phyloP scores from a whole-genome alignment of 2,329 filamentous ascomycete species.

The Xylaria sp. region DNA sequence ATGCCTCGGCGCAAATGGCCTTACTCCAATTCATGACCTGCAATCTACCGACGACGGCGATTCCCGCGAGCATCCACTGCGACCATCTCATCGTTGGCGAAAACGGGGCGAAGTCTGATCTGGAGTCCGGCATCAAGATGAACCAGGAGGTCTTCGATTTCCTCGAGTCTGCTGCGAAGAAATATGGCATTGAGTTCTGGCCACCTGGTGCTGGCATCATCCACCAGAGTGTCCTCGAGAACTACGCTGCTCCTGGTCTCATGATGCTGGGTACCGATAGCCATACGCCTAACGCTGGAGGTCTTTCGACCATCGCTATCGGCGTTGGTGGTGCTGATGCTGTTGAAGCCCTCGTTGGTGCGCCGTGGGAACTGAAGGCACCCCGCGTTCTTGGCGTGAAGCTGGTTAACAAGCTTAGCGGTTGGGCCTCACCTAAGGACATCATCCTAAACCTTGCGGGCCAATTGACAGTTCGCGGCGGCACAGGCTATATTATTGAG shows the following conservation, averaged over 20 bases:
- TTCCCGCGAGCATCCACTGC: slow-evolving; percentile 97
- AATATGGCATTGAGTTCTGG: slow-evolving; percentile 96
- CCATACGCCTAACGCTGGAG: slow-evolving; percentile 97
- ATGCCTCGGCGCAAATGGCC: slow-evolving; percentile 98
- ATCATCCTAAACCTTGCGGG: slow-evolving; percentile 92
- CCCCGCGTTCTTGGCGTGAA: slow-evolving; percentile 89
- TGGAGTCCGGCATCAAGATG: slow-evolving; percentile 84
- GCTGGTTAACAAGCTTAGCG: slow-evolving; percentile 83
- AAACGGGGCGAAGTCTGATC: slow-evolving; percentile 86
- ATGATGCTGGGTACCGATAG: slow-evolving; percentile 99
- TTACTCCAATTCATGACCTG: slow-evolving; percentile 99
- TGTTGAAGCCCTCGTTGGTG: slow-evolving; percentile 94
- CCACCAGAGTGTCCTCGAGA: slow-evolving; percentile 97
- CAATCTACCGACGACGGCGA: slow-evolving; percentile 86
- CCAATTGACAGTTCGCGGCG: slow-evolving; percentile 89
- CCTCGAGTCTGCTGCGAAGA: slow-evolving; percentile 88
- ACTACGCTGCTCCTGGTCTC: slow-evolving; percentile 94
- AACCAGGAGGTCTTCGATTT: slow-evolving; percentile 99
- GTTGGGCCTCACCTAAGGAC: slow-evolving; percentile 96
- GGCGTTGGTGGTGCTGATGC: slow-evolving; percentile 97
- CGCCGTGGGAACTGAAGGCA: slow-evolving; percentile 97
- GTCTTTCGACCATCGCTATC: slow-evolving; percentile 91
- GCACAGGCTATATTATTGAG: slow-evolving; percentile 94
- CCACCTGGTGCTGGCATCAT: slow-evolving; percentile 94
- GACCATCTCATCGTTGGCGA: slow-evolving; percentile 99